A percentile compares a stretch with the other conserved stretches of the same genome.
Evolutionary conservation across 73 alveolate genomes (phyloP).

Genomic region (Urostyla sp.): DNA sequence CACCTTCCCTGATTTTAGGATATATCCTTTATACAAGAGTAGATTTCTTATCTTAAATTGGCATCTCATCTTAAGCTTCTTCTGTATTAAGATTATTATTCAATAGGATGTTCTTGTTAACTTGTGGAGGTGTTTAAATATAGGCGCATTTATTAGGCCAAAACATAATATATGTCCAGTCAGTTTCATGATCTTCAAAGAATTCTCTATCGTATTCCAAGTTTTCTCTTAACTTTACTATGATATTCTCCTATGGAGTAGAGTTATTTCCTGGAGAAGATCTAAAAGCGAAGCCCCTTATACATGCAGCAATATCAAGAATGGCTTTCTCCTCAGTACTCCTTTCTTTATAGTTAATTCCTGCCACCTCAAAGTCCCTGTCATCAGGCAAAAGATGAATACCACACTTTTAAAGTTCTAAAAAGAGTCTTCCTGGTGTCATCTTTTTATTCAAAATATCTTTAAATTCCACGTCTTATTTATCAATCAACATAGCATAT

Average conservation of each 20-base stretch:
- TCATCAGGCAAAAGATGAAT: constrained; percentile 78
- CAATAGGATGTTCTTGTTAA: constrained; percentile 24
- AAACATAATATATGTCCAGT: constrained; percentile 77
- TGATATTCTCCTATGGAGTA: constrained; percentile 54
- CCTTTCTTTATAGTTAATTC: constrained; percentile 53
- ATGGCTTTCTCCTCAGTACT: constrained; percentile 82
- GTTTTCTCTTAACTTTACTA: constrained; percentile 74
- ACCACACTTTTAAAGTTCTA: constrained; percentile 76
- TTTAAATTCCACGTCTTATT: constrained; percentile 73
- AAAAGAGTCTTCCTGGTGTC: constrained; percentile 75
- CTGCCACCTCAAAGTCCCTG: constrained; percentile 73
- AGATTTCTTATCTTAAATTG: too few relatives aligned
- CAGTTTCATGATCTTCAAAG: constrained; percentile 82
- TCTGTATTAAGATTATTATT: too few relatives aligned
- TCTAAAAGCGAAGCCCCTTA: constrained; percentile 72
- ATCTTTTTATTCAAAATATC: constrained; percentile 65
- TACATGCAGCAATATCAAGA: constrained; percentile 64
- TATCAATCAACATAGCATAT: constrained; percentile 70
- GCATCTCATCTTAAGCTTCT: too few relatives aligned
- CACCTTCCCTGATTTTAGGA: constrained; percentile 61
- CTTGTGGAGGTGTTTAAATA: constrained; percentile 48
- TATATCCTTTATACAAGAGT: too few relatives aligned
- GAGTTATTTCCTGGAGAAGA: constrained; percentile 68
- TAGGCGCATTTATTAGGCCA: constrained; percentile 68
- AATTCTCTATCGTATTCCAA: constrained; percentile 76